Conservation (phyloP, 1,139 yeast species). For the Blastobotrys ciferrii region DNA sequence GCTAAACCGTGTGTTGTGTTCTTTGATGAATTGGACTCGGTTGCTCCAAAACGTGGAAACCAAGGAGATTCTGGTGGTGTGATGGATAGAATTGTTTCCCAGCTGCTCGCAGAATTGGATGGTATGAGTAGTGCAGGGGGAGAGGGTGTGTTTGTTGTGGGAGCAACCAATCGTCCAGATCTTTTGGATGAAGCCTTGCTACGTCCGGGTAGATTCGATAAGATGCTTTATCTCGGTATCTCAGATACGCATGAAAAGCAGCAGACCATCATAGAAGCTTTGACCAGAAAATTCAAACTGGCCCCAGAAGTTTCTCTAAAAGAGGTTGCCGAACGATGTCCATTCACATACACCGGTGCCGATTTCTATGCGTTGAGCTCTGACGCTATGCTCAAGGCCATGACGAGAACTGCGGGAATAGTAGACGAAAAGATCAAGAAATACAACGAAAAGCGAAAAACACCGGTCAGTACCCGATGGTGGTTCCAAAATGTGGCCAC, state of each 20-base stretch:
- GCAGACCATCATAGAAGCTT: constrained; percentile 77
- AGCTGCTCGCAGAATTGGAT: constrained; percentile 87
- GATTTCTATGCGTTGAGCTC: constrained; percentile 95
- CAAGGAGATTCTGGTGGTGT: constrained; percentile 99
- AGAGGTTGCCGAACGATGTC: constrained; percentile 67
- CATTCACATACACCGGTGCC: constrained; percentile 93
- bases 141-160: constrained; percentile 95
- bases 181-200: constrained; percentile 87
- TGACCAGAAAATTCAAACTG: constrained; percentile 75
- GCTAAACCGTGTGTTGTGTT: constrained; percentile 97
- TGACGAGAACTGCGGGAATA: constrained; percentile 80
- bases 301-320: constrained; percentile 58
- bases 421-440: constrained; percentile 64
- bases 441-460: constrained; percentile 47
- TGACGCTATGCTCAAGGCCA: constrained; percentile 92
- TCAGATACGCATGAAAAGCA: constrained; percentile 91
- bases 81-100: constrained; percentile 97
- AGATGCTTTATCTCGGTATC: constrained; percentile 88
- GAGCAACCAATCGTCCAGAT: constrained; percentile 96
- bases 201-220: constrained; percentile 95
- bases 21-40: constrained; percentile 95
- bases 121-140: constrained; percentile 89
- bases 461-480: constrained; percentile 63
- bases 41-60: constrained; percentile 96
- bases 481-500: constrained; percentile 89